Base-by-base conservation (phyloP, 2,329 filamentous ascomycete genomes). In the Penicillium verrucosum region DNA sequence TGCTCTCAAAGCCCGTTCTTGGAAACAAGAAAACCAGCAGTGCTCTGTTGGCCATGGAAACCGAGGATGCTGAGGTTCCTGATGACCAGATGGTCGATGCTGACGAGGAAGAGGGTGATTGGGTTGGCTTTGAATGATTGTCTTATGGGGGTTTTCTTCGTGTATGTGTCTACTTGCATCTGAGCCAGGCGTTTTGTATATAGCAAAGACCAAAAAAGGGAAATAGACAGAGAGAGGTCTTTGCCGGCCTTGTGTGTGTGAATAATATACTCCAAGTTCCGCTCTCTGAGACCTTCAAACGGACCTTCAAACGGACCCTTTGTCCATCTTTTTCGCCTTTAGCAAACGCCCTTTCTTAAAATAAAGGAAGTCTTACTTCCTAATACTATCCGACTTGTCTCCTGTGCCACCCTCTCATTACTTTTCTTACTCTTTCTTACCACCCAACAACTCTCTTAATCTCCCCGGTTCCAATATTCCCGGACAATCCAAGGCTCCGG, bases 1-100 rank as follows among this genome's bases (percentile, higher is more conserved):
- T 97, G 32, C 77, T 89, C 3, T 78, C 78, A 18, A 81, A 83
- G 69, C 81, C 82, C 10, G 65, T 73, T 7, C 67, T 75, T 10
- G 60, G 68, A 52, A 60, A 68, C 59, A 63, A 70, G 59, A 70
- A 70, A 57, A 62, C 56, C 37, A 57, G 63, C 52, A 61, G 56
- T 43, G 65, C 70, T 55, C 60, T 67, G n/a, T 64, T 71, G 29
- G 71, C 69, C 34, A 61, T 68, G 36, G 73, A 75, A 34, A 62
- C 56, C 23, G 59, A 60, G 27, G 59, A 65, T 27, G 63, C 49
- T 10, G 63, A 66, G n/a, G 64, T 61, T 45, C 59, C 53, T 37
- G 69, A 71, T 57, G 68, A 67, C 38, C 51, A 64, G 38, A 70
- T 71, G 65, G 65, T 56, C 34, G 71, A 69, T 57, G 68, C 54